phyloP scores from a whole-genome alignment of 2,329 filamentous ascomycete species.

The Alternaria metachromatica region DNA sequence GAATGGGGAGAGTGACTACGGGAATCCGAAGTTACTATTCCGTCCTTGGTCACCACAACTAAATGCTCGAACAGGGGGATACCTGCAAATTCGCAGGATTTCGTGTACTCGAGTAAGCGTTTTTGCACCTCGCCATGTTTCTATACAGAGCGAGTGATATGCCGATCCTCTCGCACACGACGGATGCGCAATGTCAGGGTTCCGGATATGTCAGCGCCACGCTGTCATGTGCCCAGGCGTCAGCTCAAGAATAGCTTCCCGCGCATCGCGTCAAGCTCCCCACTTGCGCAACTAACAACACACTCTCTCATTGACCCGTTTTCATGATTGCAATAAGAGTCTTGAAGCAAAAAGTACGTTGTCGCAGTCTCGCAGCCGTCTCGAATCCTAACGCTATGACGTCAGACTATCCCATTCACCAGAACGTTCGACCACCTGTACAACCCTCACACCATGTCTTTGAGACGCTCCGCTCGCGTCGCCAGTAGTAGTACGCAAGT shows the following conservation, averaged over 20 bases:
- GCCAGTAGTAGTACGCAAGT: slow-evolving; percentile 36
- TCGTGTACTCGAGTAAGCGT: background rate
- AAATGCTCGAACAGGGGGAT: background rate
- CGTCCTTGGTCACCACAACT: background rate
- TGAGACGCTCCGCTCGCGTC: slow-evolving; percentile 60
- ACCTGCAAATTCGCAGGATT: background rate
- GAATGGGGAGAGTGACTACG: background rate
- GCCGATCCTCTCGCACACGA: background rate
- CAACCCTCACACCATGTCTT: slow-evolving; percentile 52
- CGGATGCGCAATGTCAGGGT: slow-evolving; percentile 6
- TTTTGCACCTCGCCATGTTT: background rate
- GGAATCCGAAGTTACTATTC: background rate
- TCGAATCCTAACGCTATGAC: slow-evolving; percentile 20
- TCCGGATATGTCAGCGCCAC: slow-evolving; percentile 33
- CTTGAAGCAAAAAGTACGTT: slow-evolving; percentile 7
- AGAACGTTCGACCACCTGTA: background rate
- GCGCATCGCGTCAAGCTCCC: slow-evolving; percentile 24
- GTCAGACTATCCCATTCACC: slow-evolving; percentile 21
- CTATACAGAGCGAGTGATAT: background rate
- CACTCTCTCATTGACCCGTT: slow-evolving; percentile 8
- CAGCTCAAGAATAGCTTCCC: slow-evolving; percentile 17
- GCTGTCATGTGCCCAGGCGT: slow-evolving; percentile 39
- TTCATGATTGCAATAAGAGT: background rate
- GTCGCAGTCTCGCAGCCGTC: slow-evolving; percentile 55
- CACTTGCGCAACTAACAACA: background rate